A percentile compares a stretch with the other conserved stretches of the same genome.
Conservation (phyloP, 2,329 filamentous ascomycete genomes). For the Pestalotiopsis sp. region DNA sequence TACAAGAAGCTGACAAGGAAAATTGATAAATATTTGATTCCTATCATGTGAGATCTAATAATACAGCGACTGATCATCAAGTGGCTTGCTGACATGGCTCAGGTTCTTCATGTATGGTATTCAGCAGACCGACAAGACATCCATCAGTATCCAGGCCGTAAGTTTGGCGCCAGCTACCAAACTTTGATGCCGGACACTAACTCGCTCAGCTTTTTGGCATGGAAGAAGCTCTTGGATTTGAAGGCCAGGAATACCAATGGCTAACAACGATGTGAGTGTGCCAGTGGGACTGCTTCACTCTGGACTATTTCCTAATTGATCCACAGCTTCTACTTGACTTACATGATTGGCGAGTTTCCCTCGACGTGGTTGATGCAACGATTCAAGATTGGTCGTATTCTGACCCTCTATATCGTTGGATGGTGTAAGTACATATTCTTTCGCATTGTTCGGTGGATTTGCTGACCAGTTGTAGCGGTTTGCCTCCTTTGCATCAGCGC, state of each 20-base stretch:
- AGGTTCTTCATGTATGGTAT: constrained; percentile 24
- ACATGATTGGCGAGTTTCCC: constrained; percentile 31
- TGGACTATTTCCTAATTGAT: neutral
- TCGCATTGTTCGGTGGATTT: neutral
- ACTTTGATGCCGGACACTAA: neutral
- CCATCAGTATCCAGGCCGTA: constrained; percentile 28
- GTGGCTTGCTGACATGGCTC: neutral
- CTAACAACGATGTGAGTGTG: constrained; percentile 15
- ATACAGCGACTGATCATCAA: no score
- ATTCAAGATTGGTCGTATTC: constrained; percentile 34
- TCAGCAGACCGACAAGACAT: constrained; percentile 33
- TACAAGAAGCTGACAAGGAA: constrained; percentile 31
- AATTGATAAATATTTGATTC: constrained; percentile 32
- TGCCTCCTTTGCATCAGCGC: neutral
- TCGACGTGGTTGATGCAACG: constrained; percentile 35
- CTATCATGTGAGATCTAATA: constrained; percentile 25
- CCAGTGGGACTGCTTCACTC: neutral
- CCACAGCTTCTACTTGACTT: constrained; percentile 18
- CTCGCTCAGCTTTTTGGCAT: constrained; percentile 27
- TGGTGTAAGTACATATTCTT: constrained; percentile 31
- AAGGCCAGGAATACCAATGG: constrained; percentile 27
- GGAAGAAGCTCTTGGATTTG: constrained; percentile 28
- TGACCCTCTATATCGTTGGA: constrained; percentile 35
- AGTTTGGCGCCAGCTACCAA: neutral
- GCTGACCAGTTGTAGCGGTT: neutral